Percentiles rank a stretch among this genome's conserved stretches.
These are phyloP conservation scores for Cytospora piceicola DNA, from an alignment of 2,329 filamentous ascomycete species.

Conservation along the genomic window DNA sequence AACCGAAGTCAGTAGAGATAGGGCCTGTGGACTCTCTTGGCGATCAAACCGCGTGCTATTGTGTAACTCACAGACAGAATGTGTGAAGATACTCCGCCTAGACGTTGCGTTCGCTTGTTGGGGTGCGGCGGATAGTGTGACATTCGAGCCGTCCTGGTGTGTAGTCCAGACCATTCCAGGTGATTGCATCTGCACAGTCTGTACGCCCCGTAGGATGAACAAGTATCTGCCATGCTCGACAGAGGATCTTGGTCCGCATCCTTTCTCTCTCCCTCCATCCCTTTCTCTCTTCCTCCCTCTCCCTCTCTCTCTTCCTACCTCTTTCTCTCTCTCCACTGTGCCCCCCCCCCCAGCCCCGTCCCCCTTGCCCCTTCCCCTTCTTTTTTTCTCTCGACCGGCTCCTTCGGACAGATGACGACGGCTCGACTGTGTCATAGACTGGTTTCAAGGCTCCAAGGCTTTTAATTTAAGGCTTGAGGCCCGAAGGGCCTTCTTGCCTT, in stretches of 20 bases:
- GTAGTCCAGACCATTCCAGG: slow-evolving; percentile 13
- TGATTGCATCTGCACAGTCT: slow-evolving; percentile 12
- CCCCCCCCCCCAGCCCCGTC: too few species aligned
- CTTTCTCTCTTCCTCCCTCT: not conserved
- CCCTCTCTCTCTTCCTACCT: not conserved
- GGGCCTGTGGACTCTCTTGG: not conserved
- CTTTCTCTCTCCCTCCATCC: not conserved
- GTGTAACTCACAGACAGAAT: not conserved
- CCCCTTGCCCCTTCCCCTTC: not conserved
- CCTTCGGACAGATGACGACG: not conserved
- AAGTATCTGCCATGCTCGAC: not conserved
- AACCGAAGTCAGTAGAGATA: not conserved
- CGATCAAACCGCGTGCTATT: not conserved
- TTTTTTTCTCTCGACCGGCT: not conserved
- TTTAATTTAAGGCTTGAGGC: slow-evolving; percentile 8
- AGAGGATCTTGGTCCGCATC: not conserved
- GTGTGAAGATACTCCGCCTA: not conserved
- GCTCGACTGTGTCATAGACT: not conserved
- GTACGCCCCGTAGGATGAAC: not conserved
- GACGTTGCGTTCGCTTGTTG: not conserved
- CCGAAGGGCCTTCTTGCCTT: slow-evolving; percentile 16
- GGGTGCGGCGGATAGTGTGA: not conserved
- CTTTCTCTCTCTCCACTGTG: too few species aligned
- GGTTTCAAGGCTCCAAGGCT: not conserved
- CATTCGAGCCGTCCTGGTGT: not conserved